Base-by-base conservation (phyloP, 768 basidiomycete genomes). In the Lentinula lateritia region DNA sequence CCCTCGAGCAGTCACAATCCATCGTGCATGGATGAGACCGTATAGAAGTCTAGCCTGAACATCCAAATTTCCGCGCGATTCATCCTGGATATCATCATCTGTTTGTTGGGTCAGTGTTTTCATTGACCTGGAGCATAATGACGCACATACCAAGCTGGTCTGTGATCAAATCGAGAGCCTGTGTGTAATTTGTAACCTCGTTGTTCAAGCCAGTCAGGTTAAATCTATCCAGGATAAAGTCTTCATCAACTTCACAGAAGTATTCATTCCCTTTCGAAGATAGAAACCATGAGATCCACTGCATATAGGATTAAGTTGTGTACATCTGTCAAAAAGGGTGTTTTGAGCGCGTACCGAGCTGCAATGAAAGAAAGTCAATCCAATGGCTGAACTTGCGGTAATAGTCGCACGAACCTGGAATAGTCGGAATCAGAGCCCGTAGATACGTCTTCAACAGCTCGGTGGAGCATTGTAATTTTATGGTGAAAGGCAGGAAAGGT, bases 231-330 rank as follows among this genome's bases (percentile, higher is more conserved):
- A 97, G 82, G 69, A 99, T 98, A 73, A 98, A 98, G 75, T 98
- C 96, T 70, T 98, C 97, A 72, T 98, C 97, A 64, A 98, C 94
- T 79, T 98, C 95, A 74, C 96, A 97, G 70, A 98, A 98, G 78
- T 99, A 99, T 78, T 99, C 97, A 72, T 99, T 98, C 61, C 97
- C 95, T 72, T 97, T 97, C 18, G 93, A 95, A 20, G 93, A 92
- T 5, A 98, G 79, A 70, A 98, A 97, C 95, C 95, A 98, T 3
- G 94, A 93, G 67, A 96, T 95, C 95, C 95, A 98, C 93, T 95
- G 66, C 13, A 65, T 36, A 16, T 18, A 39, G 18, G n/a, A 53
- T 61, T 61, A 41, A 61, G 38, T 28, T 43, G 43, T 16, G 9
- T 10, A 42, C 9, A 39, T 36, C 15, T 15, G 34, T 7, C 23